Evolutionary conservation across 2,329 filamentous ascomycete species (phyloP), one percentile per base, ranked within the genome.

Genomic region (Kalmusia sp.): DNA sequence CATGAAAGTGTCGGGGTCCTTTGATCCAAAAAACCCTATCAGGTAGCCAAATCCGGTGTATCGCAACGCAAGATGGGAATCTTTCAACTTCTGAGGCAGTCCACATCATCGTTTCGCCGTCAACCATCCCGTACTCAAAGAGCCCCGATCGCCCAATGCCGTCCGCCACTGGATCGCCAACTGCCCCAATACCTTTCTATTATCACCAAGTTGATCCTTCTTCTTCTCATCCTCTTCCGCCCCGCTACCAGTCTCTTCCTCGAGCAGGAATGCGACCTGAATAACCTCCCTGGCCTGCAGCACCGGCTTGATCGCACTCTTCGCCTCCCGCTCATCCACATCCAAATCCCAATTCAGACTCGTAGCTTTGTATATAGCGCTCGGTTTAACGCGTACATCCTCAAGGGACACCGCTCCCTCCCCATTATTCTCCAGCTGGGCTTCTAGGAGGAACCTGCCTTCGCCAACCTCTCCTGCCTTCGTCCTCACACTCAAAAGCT

Each of bases 371-470:
- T 84, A 84, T n/a, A 80, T 80, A 35, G 77, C 67, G 68, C 79
- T 82, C 34, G 81, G 73, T 55, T 78, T 81, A 47, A 83, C 70
- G 40, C 71, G 74, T 15, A 81, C 79, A 33, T 65, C 57, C 65
- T 96, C 91, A 46, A 99, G 82, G 68, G 90, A 85, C 60, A 98
- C 89, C 4, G 87, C 80, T 38, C 88, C 87, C 71, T 97, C 93
- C 40, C 91, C 91, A 69, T 93, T 90, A 74, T 98, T 99, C 79
- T 99, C 95, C 53, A 99, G 76, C 77, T 99, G 95, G 22, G 93
- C 95, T 75, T 99, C 95, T 44, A 99, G 81, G 12, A 91, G 87
- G 84, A 91, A 96, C 51, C 75, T 73, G 37, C 76, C 64, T 37
- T 72, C 76, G 9, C 76, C 64, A 35, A 91, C 69, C 46, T 87